Percentiles rank a stretch among this genome's conserved stretches.
Evolutionary conservation across 805 yeast species (phyloP).

Genomic region (Blastobotrys mokoenaii): DNA sequence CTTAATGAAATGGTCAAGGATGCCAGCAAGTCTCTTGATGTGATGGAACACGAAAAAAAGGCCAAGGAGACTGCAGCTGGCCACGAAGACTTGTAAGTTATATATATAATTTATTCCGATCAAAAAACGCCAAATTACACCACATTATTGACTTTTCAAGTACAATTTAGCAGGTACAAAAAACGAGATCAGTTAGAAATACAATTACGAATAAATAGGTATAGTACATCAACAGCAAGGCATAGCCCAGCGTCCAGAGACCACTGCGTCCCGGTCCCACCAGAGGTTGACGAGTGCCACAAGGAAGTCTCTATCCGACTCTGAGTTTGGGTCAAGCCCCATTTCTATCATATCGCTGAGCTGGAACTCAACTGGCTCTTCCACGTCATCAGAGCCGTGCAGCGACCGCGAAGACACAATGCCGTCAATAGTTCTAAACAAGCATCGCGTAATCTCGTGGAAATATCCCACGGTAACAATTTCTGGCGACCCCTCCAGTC

Average conservation of each 20-base stretch:
- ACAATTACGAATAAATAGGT: no score
- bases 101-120: no score
- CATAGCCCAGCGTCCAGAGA: no score
- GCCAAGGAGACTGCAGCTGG: no score
- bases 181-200: no score
- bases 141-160: no score
- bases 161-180: no score
- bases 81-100: no score
- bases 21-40: background rate
- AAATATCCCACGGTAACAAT: constrained; percentile 41
- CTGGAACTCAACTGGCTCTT: constrained; percentile 26
- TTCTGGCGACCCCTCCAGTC: background rate
- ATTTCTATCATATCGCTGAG: constrained; percentile 43
- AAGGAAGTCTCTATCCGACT: constrained; percentile 39
- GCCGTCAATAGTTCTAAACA: constrained; percentile 31
- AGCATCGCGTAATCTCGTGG: constrained; percentile 39
- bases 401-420: constrained; percentile 20
- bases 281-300: constrained; percentile 36
- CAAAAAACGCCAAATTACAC: no score
- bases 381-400: constrained; percentile 27
- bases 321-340: constrained; percentile 51
- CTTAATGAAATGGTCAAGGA: constrained; percentile 6
- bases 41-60: no score
- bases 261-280: constrained; percentile 22
- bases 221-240: no score